A percentile compares a stretch with the other conserved stretches of the same genome.
phyloP scores from a whole-genome alignment of 805 yeast genomes.

The Maudiozyma saulgeensis region DNA sequence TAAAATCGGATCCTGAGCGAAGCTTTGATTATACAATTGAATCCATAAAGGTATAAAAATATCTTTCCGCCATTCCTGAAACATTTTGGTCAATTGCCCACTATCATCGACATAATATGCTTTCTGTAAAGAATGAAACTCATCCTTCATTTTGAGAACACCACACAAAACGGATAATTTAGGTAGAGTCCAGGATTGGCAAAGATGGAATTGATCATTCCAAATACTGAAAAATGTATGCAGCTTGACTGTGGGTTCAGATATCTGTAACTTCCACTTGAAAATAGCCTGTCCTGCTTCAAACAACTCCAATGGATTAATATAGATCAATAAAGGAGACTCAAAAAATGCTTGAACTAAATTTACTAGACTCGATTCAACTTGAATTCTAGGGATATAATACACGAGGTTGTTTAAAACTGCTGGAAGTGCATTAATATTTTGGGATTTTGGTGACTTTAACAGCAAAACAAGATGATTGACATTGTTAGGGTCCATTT shows the following conservation, averaged over 20 bases:
- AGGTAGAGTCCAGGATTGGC: slow-evolving; percentile 15
- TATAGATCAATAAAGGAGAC: slow-evolving; percentile 5
- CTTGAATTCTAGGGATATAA: slow-evolving; percentile 18
- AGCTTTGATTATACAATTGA: slow-evolving; percentile 2
- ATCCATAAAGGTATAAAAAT: slow-evolving; percentile 19
- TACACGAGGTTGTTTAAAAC: slow-evolving; percentile 21
- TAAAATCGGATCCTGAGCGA: neutral
- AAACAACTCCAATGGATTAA: slow-evolving; percentile 9
- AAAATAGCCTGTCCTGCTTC: slow-evolving; percentile 17
- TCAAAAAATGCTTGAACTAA: slow-evolving; percentile 12
- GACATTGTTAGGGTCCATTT: slow-evolving; percentile 1
- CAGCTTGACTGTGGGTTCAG: slow-evolving; percentile 22
- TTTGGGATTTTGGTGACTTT: neutral
- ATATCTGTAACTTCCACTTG: slow-evolving; percentile 24
- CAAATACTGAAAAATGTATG: slow-evolving; percentile 18
- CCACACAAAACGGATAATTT: slow-evolving; percentile 21
- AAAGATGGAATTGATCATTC: slow-evolving; percentile 11
- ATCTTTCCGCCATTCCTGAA: slow-evolving; percentile 15
- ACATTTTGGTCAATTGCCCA: slow-evolving; percentile 9
- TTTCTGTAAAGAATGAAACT: slow-evolving; percentile 13
- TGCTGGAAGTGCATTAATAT: slow-evolving; percentile 1
- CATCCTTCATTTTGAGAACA: slow-evolving; percentile 11
- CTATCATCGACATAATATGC: slow-evolving; percentile 17
- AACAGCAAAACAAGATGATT: slow-evolving; percentile 6
- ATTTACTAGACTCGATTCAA: slow-evolving; percentile 4